Conservation (phyloP, 108 stramenopile genomes). For the Bacterosira constricta region DNA sequence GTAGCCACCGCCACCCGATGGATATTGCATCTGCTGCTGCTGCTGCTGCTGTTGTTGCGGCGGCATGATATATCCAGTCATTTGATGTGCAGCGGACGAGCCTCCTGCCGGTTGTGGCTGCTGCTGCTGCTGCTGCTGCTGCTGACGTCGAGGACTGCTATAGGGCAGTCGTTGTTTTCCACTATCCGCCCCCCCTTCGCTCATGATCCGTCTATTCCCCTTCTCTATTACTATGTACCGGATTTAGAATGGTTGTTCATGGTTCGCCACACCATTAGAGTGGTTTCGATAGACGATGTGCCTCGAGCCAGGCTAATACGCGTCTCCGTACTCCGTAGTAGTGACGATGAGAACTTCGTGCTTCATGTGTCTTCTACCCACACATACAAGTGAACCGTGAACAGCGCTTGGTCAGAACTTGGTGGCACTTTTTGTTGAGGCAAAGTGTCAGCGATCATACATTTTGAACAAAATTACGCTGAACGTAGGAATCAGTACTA, state of each 20-base stretch:
- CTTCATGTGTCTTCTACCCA: background rate
- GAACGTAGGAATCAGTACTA: too few species aligned
- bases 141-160: constrained; percentile 26
- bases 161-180: constrained; percentile 4
- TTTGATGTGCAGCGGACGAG: constrained; percentile 23
- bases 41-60: constrained; percentile 43
- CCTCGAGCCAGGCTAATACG: too few species aligned
- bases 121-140: constrained; percentile 14
- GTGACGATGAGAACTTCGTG: too few species aligned
- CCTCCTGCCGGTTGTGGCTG: background rate
- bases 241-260: background rate
- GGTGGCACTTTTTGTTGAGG: background rate
- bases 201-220: background rate
- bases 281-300: too few species aligned
- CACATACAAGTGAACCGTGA: background rate
- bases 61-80: constrained; percentile 31
- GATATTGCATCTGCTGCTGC: constrained; percentile 32
- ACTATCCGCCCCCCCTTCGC: constrained; percentile 1
- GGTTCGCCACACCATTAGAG: background rate
- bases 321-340: too few species aligned
- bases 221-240: background rate
- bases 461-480: background rate
- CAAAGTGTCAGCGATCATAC: background rate
- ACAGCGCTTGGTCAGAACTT: background rate
- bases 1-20: constrained; percentile 9